A percentile compares a stretch with the other conserved stretches of the same genome.
Evolutionary conservation across 352 stramenopile species (phyloP).

Genomic region (Phytophthora sp.): DNA sequence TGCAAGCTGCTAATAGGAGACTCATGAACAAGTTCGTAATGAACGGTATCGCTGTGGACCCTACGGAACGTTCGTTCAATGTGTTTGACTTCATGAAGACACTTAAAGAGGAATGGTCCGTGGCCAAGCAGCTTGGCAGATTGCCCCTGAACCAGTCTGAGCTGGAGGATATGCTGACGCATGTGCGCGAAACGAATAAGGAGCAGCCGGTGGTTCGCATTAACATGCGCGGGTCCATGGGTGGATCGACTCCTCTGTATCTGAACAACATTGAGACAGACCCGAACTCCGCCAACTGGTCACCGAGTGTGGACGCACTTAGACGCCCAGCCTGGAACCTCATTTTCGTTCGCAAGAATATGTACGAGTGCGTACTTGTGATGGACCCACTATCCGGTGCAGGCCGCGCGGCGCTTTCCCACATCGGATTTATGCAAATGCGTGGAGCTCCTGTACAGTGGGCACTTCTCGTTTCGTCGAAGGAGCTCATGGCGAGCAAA

Average conservation of each 20-base stretch:
- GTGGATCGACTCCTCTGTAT: conserved; percentile 72
- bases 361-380: conserved; percentile 85
- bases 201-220: conserved; percentile 63
- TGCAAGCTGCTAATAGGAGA: conserved; percentile 36
- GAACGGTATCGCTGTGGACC: conserved; percentile 87
- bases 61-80: conserved; percentile 90
- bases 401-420: conserved; percentile 54
- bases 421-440: conserved; percentile 76
- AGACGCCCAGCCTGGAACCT: conserved; percentile 74
- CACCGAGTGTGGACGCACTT: conserved; percentile 50
- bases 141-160: conserved; percentile 57
- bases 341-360: conserved; percentile 87
- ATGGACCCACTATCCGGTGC: conserved; percentile 65
- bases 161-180: conserved; percentile 60
- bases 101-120: conserved; percentile 79
- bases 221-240: conserved; percentile 62
- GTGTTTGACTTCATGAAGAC: conserved; percentile 90
- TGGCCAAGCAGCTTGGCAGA: conserved; percentile 67
- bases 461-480: conserved; percentile 73
- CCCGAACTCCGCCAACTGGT: conserved; percentile 55
- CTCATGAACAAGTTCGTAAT: conserved; percentile 83
- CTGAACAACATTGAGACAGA: conserved; percentile 87
- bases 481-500: conserved; percentile 65
- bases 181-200: conserved; percentile 60
- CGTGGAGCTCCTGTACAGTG: conserved; percentile 80